Conservation (phyloP, 148 eudicot species). For the Rhododendron simsii region DNA sequence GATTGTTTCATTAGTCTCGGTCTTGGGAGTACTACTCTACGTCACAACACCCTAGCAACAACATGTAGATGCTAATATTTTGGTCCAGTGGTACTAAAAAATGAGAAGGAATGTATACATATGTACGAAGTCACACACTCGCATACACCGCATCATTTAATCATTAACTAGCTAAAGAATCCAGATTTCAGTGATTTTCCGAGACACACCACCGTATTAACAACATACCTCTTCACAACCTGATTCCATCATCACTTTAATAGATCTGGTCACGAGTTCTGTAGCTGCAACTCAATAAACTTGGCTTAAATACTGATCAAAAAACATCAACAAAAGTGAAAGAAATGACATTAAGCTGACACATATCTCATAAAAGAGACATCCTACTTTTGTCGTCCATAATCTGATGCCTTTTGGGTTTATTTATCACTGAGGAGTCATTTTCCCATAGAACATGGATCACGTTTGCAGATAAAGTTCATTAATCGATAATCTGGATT, state of each 20-base stretch:
- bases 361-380: neutral
- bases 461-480: neutral
- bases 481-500: neutral
- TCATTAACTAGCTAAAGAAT: neutral
- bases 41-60: neutral
- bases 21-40: neutral
- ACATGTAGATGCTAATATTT: neutral
- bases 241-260: slow-evolving; percentile 91
- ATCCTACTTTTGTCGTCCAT: neutral
- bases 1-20: neutral
- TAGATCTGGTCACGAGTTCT: slow-evolving; percentile 83
- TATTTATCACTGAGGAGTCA: neutral
- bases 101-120: neutral
- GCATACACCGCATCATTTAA: neutral
- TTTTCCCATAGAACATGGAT: neutral
- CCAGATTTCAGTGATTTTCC: neutral
- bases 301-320: neutral
- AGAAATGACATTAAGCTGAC: neutral
- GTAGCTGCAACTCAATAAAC: slow-evolving; percentile 57
- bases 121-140: neutral
- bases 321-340: neutral
- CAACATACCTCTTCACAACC: slow-evolving; percentile 93
- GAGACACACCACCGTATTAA: neutral
- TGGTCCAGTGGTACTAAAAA: neutral
- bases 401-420: neutral